A percentile compares a stretch with the other conserved stretches of the same genome.
Conservation (phyloP, 345 rosid species). For the Trapa incisa region DNA sequence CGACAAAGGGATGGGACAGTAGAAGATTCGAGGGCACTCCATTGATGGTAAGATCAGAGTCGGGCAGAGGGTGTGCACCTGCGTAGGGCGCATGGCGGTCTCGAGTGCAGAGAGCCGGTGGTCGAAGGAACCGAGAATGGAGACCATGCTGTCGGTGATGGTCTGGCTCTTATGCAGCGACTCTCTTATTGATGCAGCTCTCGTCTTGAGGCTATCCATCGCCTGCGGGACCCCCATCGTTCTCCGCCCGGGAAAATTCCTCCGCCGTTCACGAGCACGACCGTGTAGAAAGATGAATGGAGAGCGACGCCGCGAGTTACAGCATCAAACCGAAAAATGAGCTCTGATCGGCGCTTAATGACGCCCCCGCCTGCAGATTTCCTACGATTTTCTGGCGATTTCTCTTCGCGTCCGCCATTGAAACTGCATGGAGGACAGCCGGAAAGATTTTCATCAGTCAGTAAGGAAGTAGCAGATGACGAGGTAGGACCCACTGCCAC, state of each 20-base stretch:
- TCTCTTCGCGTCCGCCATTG: not conserved
- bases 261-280: not conserved
- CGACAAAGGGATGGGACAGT: no score
- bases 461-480: not conserved
- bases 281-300: not conserved
- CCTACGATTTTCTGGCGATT: not conserved
- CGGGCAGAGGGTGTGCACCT: conserved; percentile 9
- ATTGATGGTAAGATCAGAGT: conserved; percentile 2
- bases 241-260: not conserved
- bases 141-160: conserved; percentile 79
- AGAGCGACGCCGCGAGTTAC: not conserved
- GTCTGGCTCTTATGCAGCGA: conserved; percentile 79
- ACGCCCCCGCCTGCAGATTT: not conserved
- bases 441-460: not conserved
- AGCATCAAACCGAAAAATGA: not conserved
- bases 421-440: not conserved
- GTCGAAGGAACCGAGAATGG: conserved; percentile 91
- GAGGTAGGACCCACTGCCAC: not conserved
- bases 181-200: conserved; percentile 50
- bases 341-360: conserved; percentile 1
- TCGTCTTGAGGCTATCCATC: conserved; percentile 45
- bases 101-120: conserved; percentile 96
- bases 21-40: not conserved
- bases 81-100: conserved; percentile 98
- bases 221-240: conserved; percentile 8